Evolutionary conservation across 2,329 filamentous ascomycete genomes (phyloP).

Genomic region (Aspergillus ruber): DNA sequence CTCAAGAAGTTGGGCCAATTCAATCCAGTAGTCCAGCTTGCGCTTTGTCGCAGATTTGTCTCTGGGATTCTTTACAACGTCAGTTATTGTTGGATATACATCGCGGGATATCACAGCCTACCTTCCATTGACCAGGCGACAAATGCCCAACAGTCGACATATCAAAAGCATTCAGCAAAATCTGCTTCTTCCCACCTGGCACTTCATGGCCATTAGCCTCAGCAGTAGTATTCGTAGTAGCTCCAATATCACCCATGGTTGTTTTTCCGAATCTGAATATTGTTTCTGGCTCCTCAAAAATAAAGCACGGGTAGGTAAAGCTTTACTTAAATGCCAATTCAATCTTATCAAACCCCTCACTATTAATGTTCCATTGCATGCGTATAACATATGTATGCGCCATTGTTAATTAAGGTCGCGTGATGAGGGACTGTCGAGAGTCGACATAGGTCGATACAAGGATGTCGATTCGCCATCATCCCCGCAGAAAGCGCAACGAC

Average conservation of each 20-base stretch:
- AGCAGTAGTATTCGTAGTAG: background rate
- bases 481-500: slow-evolving; percentile 12
- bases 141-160: slow-evolving; percentile 61
- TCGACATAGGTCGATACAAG: background rate
- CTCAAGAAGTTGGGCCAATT: slow-evolving; percentile 58
- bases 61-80: slow-evolving; percentile 46
- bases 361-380: background rate
- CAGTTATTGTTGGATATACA: background rate
- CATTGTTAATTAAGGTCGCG: background rate
- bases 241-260: slow-evolving; percentile 13
- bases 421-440: background rate
- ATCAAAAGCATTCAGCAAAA: slow-evolving; percentile 60
- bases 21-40: slow-evolving; percentile 56
- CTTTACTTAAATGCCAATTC: too few relatives aligned
- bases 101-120: slow-evolving; percentile 16
- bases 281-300: background rate
- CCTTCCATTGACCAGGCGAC: slow-evolving; percentile 63
- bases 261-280: background rate
- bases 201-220: background rate
- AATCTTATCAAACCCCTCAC: background rate
- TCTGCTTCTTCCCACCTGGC: slow-evolving; percentile 42
- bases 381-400: background rate
- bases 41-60: slow-evolving; percentile 58
- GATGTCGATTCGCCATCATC: slow-evolving; percentile 16
- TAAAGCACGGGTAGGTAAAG: background rate